These are phyloP conservation scores for Paraconiothyrium brasiliense DNA, from an alignment of 2,329 filamentous ascomycete species.

Conservation along the genomic window DNA sequence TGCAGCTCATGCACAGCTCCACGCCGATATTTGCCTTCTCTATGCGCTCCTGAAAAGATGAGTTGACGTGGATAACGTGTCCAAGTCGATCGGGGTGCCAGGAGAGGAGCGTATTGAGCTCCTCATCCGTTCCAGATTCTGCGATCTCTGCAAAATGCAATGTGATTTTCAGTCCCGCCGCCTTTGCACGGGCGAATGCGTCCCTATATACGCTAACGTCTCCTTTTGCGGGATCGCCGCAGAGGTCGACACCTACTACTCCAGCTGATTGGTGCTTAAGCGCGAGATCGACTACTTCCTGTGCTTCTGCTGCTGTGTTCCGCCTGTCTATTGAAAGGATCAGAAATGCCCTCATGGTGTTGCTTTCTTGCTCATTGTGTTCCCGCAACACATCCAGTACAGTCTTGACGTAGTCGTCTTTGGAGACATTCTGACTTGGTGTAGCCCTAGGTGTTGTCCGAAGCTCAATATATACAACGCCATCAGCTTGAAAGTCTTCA, in stretches of 20 bases:
- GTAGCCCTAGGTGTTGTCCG: constrained; percentile 79
- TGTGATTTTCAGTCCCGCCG: constrained; percentile 69
- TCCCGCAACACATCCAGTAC: constrained; percentile 71
- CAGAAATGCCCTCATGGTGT: constrained; percentile 67
- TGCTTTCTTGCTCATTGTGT: constrained; percentile 55
- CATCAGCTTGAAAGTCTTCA: constrained; percentile 69
- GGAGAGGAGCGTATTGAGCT: constrained; percentile 70
- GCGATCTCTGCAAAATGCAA: constrained; percentile 81
- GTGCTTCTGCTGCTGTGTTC: constrained; percentile 66
- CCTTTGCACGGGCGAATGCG: constrained; percentile 67
- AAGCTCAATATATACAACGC: constrained; percentile 80
- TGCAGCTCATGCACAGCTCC: constrained; percentile 82
- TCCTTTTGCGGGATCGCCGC: constrained; percentile 75
- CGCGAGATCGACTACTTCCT: constrained; percentile 72
- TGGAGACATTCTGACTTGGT: constrained; percentile 62
- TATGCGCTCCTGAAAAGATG: constrained; percentile 67
- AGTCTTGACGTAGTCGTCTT: constrained; percentile 70
- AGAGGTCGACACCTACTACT: constrained; percentile 80
- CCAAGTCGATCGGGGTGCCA: constrained; percentile 76
- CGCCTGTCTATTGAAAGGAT: constrained; percentile 80
- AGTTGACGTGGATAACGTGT: constrained; percentile 79
- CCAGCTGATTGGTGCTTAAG: constrained; percentile 61
- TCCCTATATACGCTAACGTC: constrained; percentile 68
- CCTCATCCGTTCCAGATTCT: constrained; percentile 64
- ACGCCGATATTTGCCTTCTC: constrained; percentile 66